These are phyloP conservation scores for Calycina herbarum DNA, from an alignment of 2,329 filamentous ascomycete species.

Conservation along the genomic window DNA sequence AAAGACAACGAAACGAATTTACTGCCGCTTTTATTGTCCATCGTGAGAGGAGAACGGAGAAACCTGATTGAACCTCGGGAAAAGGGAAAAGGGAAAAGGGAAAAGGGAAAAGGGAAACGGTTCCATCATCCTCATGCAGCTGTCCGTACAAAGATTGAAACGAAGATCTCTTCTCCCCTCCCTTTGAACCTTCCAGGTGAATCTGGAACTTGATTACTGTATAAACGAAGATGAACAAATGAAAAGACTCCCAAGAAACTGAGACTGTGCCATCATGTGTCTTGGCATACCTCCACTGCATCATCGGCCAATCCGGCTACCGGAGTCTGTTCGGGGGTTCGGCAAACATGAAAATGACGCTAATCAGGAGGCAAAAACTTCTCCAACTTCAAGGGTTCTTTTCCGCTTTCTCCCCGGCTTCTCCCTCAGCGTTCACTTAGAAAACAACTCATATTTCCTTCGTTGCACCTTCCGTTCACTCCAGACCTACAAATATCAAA, in stretches of 20 bases:
- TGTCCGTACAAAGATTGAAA: neutral
- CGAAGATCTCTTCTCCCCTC: neutral
- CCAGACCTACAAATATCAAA: neutral
- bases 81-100: neutral
- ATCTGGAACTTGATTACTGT: neutral
- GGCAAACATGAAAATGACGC: neutral
- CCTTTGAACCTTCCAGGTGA: neutral
- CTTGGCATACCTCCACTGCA: neutral
- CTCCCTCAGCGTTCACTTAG: neutral
- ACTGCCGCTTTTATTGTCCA: too few species aligned
- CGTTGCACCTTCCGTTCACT: neutral
- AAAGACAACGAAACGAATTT: too few species aligned
- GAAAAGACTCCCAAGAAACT: neutral
- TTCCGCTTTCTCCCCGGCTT: conserved; percentile 8
- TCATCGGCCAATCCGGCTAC: neutral
- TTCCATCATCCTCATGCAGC: neutral
- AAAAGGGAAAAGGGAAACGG: neutral
- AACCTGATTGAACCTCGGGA: conserved; percentile 14
- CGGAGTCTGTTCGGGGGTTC: neutral
- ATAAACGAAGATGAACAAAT: neutral
- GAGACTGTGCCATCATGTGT: neutral
- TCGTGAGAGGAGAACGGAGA: neutral
- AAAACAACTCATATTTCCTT: conserved; percentile 1
- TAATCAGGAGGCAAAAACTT: conserved; percentile 1
- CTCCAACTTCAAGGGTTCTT: too few species aligned